Percentiles rank a stretch among this genome's conserved stretches.
These are phyloP conservation scores for Emergomyces orientalis DNA, from an alignment of 2,329 filamentous ascomycete species.

Conservation along the genomic window DNA sequence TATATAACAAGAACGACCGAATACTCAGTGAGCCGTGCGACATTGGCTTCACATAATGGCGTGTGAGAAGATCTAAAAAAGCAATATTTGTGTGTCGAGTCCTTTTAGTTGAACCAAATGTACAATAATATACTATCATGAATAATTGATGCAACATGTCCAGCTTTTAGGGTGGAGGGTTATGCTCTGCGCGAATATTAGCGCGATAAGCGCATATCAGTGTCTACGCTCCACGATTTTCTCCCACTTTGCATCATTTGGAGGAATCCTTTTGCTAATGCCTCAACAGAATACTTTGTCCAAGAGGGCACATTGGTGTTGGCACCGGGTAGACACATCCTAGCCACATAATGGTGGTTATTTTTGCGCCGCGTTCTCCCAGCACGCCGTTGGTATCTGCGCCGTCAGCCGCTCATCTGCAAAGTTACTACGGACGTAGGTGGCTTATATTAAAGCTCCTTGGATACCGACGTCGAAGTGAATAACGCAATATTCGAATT, in stretches of 20 bases:
- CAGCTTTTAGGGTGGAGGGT: neutral
- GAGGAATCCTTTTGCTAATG: neutral
- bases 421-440: no score
- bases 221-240: no score
- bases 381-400: no score
- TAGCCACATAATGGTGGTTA: neutral
- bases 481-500: no score
- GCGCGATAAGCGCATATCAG: neutral
- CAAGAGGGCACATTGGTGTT: neutral
- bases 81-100: neutral
- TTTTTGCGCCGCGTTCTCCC: neutral
- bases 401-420: no score
- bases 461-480: no score
- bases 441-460: no score
- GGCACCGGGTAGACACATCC: neutral
- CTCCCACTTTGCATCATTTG: no score
- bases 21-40: conserved; percentile 4
- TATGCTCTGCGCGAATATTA: neutral
- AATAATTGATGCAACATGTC: neutral
- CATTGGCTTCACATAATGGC: neutral
- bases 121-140: neutral
- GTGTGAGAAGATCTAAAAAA: neutral
- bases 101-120: neutral
- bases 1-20: conserved; percentile 3
- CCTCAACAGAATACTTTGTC: neutral